Percentiles rank a stretch among this genome's conserved stretches.
Conservation (phyloP, 1,284 basidiomycete species). For the Entoloma clypeatum region DNA sequence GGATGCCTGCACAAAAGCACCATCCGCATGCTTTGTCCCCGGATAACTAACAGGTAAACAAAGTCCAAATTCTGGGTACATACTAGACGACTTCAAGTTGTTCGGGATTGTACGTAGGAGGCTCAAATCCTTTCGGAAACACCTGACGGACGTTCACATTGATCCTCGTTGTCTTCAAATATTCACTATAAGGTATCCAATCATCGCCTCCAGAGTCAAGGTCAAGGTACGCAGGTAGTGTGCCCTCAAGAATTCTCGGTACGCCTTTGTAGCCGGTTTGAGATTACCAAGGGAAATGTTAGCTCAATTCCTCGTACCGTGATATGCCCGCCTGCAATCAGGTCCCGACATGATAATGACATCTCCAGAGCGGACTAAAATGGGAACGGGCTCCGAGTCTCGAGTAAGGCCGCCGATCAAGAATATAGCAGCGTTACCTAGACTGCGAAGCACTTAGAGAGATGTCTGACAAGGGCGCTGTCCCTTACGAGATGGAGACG, state of each 20-base stretch:
- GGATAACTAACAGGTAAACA: too few relatives aligned
- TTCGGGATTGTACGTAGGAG: constrained; percentile 18
- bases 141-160: constrained; percentile 91
- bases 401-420: constrained; percentile 82
- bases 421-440: constrained; percentile 84
- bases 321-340: constrained; percentile 76
- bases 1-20: too few relatives aligned
- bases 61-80: too few relatives aligned
- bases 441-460: constrained; percentile 37
- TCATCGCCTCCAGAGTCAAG: constrained; percentile 36
- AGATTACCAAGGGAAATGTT: not conserved
- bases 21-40: too few relatives aligned
- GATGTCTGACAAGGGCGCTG: not conserved
- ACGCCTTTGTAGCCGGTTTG: constrained; percentile 70
- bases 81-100: not conserved
- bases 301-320: constrained; percentile 47
- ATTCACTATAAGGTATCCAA: constrained; percentile 61
- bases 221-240: constrained; percentile 67
- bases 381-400: constrained; percentile 70
- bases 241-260: constrained; percentile 79
- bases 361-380: constrained; percentile 85
- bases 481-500: constrained; percentile 81
- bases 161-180: constrained; percentile 66
- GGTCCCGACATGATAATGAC: constrained; percentile 91
- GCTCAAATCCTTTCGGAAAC: constrained; percentile 68